Percentiles rank a stretch among this genome's conserved stretches.
Evolutionary conservation across 805 yeast species (phyloP).

Genomic region (Wickerhamomyces rabaulensis): DNA sequence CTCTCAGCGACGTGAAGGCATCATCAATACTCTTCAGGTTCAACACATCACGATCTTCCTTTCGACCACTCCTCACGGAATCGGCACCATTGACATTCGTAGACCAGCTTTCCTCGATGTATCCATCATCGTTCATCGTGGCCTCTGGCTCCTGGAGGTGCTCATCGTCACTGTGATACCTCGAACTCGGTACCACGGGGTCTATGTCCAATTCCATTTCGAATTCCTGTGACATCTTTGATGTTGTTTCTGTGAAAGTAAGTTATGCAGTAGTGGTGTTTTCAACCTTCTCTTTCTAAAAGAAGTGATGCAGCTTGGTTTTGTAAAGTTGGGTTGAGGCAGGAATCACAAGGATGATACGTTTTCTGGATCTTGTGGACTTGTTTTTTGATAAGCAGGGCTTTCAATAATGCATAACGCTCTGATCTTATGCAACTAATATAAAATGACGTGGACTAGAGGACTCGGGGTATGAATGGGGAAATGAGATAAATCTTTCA

Average conservation of each 20-base stretch:
- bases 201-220: slow-evolving; percentile 10
- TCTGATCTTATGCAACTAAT: neutral
- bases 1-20: slow-evolving; percentile 9
- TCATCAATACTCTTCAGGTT: slow-evolving; percentile 12
- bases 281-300: neutral
- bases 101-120: neutral
- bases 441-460: neutral
- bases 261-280: too few species aligned
- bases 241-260: neutral
- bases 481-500: too few species aligned
- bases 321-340: too few species aligned
- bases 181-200: neutral
- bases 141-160: slow-evolving; percentile 9
- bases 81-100: neutral
- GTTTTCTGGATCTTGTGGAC: neutral
- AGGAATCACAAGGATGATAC: too few species aligned
- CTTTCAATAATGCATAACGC: neutral
- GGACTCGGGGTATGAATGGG: neutral
- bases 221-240: slow-evolving; percentile 9
- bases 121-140: slow-evolving; percentile 4
- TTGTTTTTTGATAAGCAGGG: neutral
- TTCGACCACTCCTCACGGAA: slow-evolving; percentile 1
- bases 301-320: neutral
- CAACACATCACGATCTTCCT: slow-evolving; percentile 1
- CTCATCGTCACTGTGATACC: slow-evolving; percentile 18